Base-by-base conservation (phyloP, 805 yeast genomes). In the Suhomyces sp. region DNA sequence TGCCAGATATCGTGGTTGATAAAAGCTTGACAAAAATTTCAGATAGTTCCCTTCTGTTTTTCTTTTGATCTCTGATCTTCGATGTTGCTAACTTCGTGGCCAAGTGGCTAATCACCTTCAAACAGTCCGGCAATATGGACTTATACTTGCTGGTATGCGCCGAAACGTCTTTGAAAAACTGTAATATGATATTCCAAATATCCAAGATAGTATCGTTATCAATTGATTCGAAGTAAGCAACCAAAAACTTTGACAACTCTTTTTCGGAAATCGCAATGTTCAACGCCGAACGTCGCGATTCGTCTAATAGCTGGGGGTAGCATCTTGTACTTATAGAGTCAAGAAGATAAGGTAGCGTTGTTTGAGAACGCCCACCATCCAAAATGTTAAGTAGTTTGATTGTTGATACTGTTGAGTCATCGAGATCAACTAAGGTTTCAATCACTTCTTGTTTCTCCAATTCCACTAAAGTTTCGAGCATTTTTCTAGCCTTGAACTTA, bases 161-260 rank as follows among this genome's bases (percentile, higher is more conserved):
- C 19, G 70, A 46, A 0, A 79, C 73, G 4, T 80, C 88, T 43
- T 71, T 80, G 45, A 86, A 64, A 44, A 85, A 88, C 2, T 56
- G 54, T 17, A 76, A 61, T 21, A 81, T 63, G 15, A 72, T 74
- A 7, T 57, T 56, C 81, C 88, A 91, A 13, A 88, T 72, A 39
- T 91, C 98, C 40, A 83, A 88, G 31, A 88, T 65, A 0, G 86
- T 78, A 47, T 88, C 95, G 42, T 72, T 73, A 44, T 85, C 95
- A 25, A 90, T 62, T 0, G 88, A 72, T 4, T 61, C 61, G 15
- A 82, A 62, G 54, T 91, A 93, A 0, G 61, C 64, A 6, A 78
- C 68, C 39, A 88, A 56, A 51, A 85, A 84, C 1, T 50, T 47
- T 2, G 78, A 63, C 9, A 83, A 48, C 6, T 63, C 67, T 23